These are phyloP conservation scores for Camellia lanceoleosa DNA, from an alignment of 148 eudicot genomes.

Conservation along the genomic window DNA sequence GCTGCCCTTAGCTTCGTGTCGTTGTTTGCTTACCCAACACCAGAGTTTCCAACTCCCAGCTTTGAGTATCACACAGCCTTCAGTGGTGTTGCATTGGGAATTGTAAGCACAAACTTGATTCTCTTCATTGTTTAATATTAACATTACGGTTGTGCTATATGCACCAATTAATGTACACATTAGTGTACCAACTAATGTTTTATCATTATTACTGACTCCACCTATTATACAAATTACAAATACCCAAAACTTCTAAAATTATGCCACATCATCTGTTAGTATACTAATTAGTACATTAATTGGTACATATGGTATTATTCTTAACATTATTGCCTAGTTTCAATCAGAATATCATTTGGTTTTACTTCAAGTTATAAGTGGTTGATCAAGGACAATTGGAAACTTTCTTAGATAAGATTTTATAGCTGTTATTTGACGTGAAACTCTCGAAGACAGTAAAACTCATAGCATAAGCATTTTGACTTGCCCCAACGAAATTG, in stretches of 20 bases:
- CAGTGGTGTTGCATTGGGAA: constrained; percentile 90
- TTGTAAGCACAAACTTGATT: constrained; percentile 49
- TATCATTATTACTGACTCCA: no score
- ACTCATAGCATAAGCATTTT: neutral
- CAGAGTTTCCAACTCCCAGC: constrained; percentile 92
- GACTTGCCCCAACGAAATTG: neutral
- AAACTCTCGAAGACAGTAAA: neutral
- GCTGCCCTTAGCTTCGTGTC: constrained; percentile 82
- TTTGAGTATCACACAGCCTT: constrained; percentile 92
- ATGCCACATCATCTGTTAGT: no score
- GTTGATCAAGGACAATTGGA: neutral
- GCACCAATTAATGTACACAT: no score
- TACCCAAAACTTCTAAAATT: no score
- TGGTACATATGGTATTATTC: no score
- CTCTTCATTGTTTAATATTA: neutral
- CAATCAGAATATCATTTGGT: neutral
- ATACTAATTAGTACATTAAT: no score
- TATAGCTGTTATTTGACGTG: no score
- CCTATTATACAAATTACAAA: no score
- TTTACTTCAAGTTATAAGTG: neutral
- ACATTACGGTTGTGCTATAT: neutral
- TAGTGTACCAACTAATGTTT: no score
- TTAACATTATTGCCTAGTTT: no score
- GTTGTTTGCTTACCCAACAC: constrained; percentile 93
- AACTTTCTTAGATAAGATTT: neutral